These are phyloP conservation scores for Neurospora sp. DNA, from an alignment of 495 filamentous ascomycete genomes.

Conservation along the genomic window DNA sequence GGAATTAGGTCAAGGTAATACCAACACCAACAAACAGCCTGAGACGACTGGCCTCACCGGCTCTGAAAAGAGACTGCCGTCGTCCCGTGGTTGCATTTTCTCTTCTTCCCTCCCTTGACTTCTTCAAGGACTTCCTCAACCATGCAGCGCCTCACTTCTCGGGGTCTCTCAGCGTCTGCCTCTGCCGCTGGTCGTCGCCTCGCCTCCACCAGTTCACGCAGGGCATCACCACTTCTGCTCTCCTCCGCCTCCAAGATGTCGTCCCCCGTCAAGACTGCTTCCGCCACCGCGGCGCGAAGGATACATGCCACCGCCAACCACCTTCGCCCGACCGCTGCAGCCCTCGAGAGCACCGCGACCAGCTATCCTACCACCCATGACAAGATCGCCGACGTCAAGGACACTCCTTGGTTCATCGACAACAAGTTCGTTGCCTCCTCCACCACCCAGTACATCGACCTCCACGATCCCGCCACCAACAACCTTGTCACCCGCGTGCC, in stretches of 20 bases:
- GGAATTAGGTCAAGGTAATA: not conserved
- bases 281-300: constrained; percentile 25
- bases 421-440: constrained; percentile 76
- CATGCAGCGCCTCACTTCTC: constrained; percentile 17
- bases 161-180: constrained; percentile 16
- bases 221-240: constrained; percentile 8
- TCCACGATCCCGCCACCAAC: constrained; percentile 94
- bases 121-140: constrained; percentile 26
- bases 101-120: not conserved
- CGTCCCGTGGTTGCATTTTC: not conserved
- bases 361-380: constrained; percentile 77
- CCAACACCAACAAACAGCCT: not conserved
- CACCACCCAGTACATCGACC: constrained; percentile 76
- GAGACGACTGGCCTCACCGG: not conserved
- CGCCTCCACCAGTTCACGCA: constrained; percentile 7
- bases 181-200: constrained; percentile 2
- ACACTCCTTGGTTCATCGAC: constrained; percentile 87
- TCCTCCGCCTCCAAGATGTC: constrained; percentile 25
- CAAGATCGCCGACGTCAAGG: constrained; percentile 57
- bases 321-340: constrained; percentile 35
- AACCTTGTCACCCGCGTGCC: constrained; percentile 97
- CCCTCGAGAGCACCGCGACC: constrained; percentile 50
- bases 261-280: constrained; percentile 17
- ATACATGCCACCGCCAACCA: constrained; percentile 55
- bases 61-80: not conserved